A percentile compares a stretch with the other conserved stretches of the same genome.
Conservation (phyloP, 495 filamentous ascomycete genomes). For the Lepidopterella palustris region DNA sequence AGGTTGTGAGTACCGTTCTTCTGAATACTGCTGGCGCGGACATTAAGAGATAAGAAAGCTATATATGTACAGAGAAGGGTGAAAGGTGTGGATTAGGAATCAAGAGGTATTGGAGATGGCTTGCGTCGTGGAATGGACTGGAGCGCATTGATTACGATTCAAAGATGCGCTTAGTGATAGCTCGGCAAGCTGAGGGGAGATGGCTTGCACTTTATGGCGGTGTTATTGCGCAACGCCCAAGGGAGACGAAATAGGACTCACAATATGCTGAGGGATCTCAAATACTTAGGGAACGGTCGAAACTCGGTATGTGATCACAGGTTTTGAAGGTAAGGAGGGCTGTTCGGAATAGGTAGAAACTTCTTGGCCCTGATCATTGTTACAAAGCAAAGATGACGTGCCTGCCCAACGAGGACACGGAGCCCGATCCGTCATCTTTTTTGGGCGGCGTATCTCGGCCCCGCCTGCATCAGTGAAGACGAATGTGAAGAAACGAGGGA, state of each 20-base stretch:
- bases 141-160: background rate
- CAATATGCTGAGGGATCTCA: too few species aligned
- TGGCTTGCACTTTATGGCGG: background rate
- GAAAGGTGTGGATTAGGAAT: background rate
- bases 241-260: background rate
- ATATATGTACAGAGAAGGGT: conserved; percentile 18
- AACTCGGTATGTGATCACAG: background rate
- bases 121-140: conserved; percentile 6
- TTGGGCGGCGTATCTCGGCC: background rate
- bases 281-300: too few species aligned
- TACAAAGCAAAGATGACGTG: conserved; percentile 5
- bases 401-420: too few species aligned
- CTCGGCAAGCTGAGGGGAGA: conserved; percentile 1
- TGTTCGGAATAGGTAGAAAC: too few species aligned
- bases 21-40: conserved; percentile 17
- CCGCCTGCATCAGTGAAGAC: too few species aligned
- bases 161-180: conserved; percentile 17
- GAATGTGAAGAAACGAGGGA: too few species aligned
- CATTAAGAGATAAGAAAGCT: conserved; percentile 17
- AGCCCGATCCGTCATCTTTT: too few species aligned
- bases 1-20: conserved; percentile 33
- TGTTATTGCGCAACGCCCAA: background rate
- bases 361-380: background rate
- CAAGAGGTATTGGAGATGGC: conserved; percentile 4
- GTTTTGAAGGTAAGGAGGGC: too few species aligned